Percentiles rank a stretch among this genome's conserved stretches.
Conservation (phyloP, 139 green algal genomes). For the Pseudopediastrum boryanum region DNA sequence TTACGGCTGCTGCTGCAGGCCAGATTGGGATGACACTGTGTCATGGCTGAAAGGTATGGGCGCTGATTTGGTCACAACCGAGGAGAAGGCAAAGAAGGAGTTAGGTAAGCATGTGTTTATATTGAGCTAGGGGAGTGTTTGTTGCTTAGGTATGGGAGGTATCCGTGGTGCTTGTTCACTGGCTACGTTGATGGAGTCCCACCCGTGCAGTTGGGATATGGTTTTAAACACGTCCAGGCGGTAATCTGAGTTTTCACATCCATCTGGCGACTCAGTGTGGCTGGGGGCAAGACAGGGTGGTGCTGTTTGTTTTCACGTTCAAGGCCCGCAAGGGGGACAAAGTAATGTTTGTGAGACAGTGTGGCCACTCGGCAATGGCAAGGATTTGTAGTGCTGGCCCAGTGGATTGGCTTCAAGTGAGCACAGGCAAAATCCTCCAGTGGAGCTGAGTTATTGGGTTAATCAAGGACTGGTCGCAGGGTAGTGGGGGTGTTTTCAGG, state of each 20-base stretch:
- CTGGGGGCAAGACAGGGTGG: neutral
- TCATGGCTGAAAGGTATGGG: constrained; percentile 62
- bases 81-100: constrained; percentile 48
- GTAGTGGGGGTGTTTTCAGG: too few relatives aligned
- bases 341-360: too few relatives aligned
- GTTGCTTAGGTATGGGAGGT: neutral
- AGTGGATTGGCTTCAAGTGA: too few relatives aligned
- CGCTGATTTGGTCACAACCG: constrained; percentile 72
- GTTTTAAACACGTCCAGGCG: too few relatives aligned
- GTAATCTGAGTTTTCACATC: neutral
- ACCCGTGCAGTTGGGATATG: neutral
- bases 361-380: too few relatives aligned
- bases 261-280: neutral
- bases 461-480: too few relatives aligned
- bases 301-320: too few relatives aligned
- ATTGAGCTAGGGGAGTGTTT: neutral
- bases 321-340: too few relatives aligned
- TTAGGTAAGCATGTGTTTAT: constrained; percentile 44
- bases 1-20: constrained; percentile 35
- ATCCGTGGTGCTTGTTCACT: neutral
- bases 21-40: constrained; percentile 55
- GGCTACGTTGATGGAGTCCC: neutral
- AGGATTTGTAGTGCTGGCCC: too few relatives aligned
- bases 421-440: too few relatives aligned
- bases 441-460: too few relatives aligned